These are phyloP conservation scores for Staphylotrichum tortipilum DNA, from an alignment of 495 filamentous ascomycete species.

Conservation along the genomic window DNA sequence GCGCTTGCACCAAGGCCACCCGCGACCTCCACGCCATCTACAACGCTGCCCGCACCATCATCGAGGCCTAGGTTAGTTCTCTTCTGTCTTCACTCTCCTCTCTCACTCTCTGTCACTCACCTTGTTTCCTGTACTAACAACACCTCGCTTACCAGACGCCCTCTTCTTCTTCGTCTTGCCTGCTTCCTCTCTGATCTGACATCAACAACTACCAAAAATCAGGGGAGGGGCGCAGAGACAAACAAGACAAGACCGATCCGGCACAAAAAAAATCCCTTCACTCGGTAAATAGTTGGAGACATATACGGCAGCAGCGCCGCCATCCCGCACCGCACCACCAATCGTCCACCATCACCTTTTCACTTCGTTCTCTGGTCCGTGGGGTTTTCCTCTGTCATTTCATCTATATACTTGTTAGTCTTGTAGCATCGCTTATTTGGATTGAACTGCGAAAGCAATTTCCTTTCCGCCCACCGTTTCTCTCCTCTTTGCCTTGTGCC, in stretches of 20 bases:
- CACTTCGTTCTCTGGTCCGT: not conserved
- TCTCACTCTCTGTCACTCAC: not conserved
- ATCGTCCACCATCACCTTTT: not conserved
- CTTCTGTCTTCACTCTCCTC: not conserved
- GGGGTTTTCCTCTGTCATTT: not conserved
- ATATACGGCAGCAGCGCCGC: slow-evolving; percentile 3
- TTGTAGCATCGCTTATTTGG: not conserved
- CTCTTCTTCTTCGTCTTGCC: not conserved
- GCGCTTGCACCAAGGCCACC: slow-evolving; percentile 27
- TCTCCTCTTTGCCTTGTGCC: too few species aligned
- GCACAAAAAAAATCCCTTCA: not conserved
- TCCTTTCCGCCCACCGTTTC: not conserved
- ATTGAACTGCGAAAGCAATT: not conserved
- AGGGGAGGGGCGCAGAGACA: not conserved
- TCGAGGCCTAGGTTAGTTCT: slow-evolving; percentile 21
- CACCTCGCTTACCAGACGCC: not conserved
- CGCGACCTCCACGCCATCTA: slow-evolving; percentile 30
- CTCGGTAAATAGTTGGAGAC: slow-evolving; percentile 4
- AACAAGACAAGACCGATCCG: not conserved
- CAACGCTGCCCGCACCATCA: slow-evolving; percentile 23
- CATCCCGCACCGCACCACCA: not conserved
- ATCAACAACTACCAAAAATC: not conserved
- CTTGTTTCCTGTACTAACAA: too few species aligned
- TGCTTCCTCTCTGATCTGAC: not conserved
- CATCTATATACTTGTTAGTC: not conserved